Percentiles rank a stretch among this genome's conserved stretches.
Evolutionary conservation across 2,329 filamentous ascomycete genomes (phyloP).

Genomic region (Diplodia intermedia): DNA sequence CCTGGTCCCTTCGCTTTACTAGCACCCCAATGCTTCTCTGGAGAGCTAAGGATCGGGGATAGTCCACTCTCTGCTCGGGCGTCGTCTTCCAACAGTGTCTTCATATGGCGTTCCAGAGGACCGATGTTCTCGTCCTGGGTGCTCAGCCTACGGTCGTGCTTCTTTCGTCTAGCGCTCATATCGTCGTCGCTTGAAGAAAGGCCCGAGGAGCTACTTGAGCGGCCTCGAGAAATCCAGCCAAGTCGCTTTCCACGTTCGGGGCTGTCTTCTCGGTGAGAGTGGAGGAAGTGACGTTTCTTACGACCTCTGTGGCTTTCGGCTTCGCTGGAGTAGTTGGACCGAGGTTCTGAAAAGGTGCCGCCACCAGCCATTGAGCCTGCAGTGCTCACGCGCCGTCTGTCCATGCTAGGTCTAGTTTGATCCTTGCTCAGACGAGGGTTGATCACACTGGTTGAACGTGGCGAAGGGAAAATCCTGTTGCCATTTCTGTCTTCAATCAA

Average conservation of each 20-base stretch:
- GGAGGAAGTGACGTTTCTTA: slow-evolving; percentile 43
- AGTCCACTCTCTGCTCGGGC: slow-evolving; percentile 43
- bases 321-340: slow-evolving; percentile 48
- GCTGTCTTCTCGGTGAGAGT: slow-evolving; percentile 45
- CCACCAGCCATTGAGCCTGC: slow-evolving; percentile 43
- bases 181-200: slow-evolving; percentile 54
- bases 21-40: slow-evolving; percentile 49
- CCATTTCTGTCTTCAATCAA: slow-evolving; percentile 82
- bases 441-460: slow-evolving; percentile 9
- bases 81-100: slow-evolving; percentile 53
- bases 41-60: slow-evolving; percentile 48
- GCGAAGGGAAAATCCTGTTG: slow-evolving; percentile 66
- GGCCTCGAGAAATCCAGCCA: slow-evolving; percentile 42
- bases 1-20: background rate
- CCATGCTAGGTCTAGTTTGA: slow-evolving; percentile 12
- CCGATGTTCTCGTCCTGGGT: slow-evolving; percentile 54
- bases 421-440: slow-evolving; percentile 25
- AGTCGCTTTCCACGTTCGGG: slow-evolving; percentile 41
- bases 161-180: slow-evolving; percentile 56
- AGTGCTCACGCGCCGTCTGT: slow-evolving; percentile 20
- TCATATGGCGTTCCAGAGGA: slow-evolving; percentile 55
- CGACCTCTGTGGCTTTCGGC: slow-evolving; percentile 47
- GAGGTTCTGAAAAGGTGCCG: slow-evolving; percentile 39
- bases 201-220: slow-evolving; percentile 42
- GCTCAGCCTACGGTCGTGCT: slow-evolving; percentile 59